Evolutionary conservation across 805 yeast species (phyloP).

Genomic region (Barnettozyma botsteinii): DNA sequence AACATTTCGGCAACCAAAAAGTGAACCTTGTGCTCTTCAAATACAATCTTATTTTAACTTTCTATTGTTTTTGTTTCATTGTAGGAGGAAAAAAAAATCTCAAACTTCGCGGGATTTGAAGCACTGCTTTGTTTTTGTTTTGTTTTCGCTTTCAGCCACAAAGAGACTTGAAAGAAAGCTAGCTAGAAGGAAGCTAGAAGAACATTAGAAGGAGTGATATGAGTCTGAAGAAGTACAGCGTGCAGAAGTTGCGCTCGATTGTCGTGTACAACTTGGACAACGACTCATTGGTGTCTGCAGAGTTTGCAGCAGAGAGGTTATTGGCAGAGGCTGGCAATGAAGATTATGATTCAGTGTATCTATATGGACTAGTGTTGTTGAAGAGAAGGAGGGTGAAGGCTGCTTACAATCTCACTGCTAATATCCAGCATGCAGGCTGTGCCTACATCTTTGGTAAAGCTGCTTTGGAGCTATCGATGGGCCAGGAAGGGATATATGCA

Average conservation of each 20-base stretch:
- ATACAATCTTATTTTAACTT: no score
- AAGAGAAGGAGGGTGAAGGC: slow-evolving; percentile 55
- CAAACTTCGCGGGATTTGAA: no score
- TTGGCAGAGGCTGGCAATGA: slow-evolving; percentile 45
- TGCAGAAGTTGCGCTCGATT: slow-evolving; percentile 45
- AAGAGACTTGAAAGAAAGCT: neutral
- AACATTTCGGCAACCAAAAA: no score
- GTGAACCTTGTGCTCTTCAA: no score
- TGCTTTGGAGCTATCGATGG: slow-evolving; percentile 49
- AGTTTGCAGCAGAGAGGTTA: slow-evolving; percentile 78
- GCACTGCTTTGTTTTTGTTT: slow-evolving; percentile 4
- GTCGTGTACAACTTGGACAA: slow-evolving; percentile 69
- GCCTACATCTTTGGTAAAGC: slow-evolving; percentile 67
- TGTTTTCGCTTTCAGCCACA: neutral
- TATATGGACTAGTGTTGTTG: slow-evolving; percentile 63
- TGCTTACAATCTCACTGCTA: slow-evolving; percentile 48
- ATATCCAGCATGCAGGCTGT: slow-evolving; percentile 62
- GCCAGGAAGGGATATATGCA: slow-evolving; percentile 56
- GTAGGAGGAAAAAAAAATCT: no score
- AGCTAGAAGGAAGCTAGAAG: no score
- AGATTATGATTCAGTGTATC: slow-evolving; percentile 55
- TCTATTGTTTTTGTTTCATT: no score
- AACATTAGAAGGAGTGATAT: slow-evolving; percentile 10
- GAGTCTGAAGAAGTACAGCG: slow-evolving; percentile 23
- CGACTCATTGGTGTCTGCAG: slow-evolving; percentile 68